Evolutionary conservation across 2,329 filamentous ascomycete species (phyloP).

Genomic region (Penicillium brevicompactum): DNA sequence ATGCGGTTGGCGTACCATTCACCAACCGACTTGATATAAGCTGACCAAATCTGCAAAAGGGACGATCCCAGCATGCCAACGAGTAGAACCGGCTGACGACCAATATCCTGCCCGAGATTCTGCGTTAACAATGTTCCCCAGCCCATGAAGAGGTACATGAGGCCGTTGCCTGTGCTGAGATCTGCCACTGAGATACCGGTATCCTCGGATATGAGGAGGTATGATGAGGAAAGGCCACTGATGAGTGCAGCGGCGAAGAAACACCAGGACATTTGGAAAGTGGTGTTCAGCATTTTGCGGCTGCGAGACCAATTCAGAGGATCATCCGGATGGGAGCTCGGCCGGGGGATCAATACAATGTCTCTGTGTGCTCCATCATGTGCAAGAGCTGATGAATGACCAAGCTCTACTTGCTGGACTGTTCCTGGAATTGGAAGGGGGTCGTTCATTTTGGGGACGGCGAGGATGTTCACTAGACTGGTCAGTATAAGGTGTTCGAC

Average conservation of each 20-base stretch:
- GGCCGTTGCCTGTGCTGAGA: slow-evolving; percentile 54
- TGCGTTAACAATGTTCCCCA: slow-evolving; percentile 58
- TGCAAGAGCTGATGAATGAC: not conserved
- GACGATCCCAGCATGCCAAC: slow-evolving; percentile 29
- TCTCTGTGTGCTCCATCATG: slow-evolving; percentile 4
- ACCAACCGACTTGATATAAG: slow-evolving; percentile 47
- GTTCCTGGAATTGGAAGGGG: slow-evolving; percentile 12
- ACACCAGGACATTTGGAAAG: slow-evolving; percentile 11
- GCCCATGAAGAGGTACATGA: slow-evolving; percentile 55
- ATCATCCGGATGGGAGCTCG: slow-evolving; percentile 16
- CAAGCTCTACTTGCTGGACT: slow-evolving; percentile 11
- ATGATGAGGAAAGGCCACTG: slow-evolving; percentile 8
- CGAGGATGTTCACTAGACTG: not conserved
- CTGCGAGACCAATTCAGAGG: slow-evolving; percentile 19
- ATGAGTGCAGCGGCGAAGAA: slow-evolving; percentile 10
- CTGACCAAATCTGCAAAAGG: slow-evolving; percentile 41
- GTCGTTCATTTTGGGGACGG: not conserved
- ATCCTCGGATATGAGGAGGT: slow-evolving; percentile 15
- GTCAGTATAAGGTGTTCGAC: not conserved
- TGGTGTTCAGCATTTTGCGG: slow-evolving; percentile 7
- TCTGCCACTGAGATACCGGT: slow-evolving; percentile 49
- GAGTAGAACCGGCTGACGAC: slow-evolving; percentile 48
- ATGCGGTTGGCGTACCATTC: slow-evolving; percentile 53
- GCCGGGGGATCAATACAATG: slow-evolving; percentile 17
- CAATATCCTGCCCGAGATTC: slow-evolving; percentile 55